phyloP scores from a whole-genome alignment of 345 rosid genomes.

The Laguncularia racemosa region DNA sequence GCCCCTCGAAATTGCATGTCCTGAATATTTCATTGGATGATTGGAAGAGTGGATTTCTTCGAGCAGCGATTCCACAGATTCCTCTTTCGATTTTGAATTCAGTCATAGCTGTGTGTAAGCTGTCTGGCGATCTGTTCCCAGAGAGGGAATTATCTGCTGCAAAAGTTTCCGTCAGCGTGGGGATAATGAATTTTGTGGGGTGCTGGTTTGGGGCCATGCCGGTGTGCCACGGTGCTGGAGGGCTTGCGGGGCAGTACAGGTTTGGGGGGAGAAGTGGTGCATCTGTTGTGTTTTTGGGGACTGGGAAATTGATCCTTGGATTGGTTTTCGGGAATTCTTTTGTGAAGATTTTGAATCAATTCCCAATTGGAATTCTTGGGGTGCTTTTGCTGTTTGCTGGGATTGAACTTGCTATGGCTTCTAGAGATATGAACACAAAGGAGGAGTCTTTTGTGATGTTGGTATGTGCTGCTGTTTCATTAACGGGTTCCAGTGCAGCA shows the following conservation, averaged over 20 bases:
- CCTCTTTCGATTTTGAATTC: constrained; percentile 72
- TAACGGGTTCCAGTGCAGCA: constrained; percentile 90
- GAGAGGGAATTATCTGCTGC: constrained; percentile 60
- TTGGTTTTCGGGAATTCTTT: constrained; percentile 77
- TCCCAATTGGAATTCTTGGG: constrained; percentile 85
- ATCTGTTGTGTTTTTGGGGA: constrained; percentile 61
- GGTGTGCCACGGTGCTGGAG: constrained; percentile 88
- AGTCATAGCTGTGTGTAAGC: constrained; percentile 75
- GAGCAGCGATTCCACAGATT: constrained; percentile 87
- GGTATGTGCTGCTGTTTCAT: constrained; percentile 77
- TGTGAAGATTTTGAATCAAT: constrained; percentile 60
- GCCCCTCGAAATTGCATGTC: constrained; percentile 54
- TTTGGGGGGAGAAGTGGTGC: constrained; percentile 77
- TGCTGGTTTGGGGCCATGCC: constrained; percentile 99
- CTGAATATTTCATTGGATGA: constrained; percentile 68
- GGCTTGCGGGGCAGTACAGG: constrained; percentile 82
- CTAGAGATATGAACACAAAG: constrained; percentile 68
- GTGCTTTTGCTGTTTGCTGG: constrained; percentile 82
- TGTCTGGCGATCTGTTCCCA: constrained; percentile 70
- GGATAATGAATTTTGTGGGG: constrained; percentile 69
- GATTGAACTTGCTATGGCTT: constrained; percentile 77
- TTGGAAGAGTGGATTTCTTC: constrained; percentile 74
- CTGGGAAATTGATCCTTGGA: constrained; percentile 60
- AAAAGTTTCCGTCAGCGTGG: constrained; percentile 65
- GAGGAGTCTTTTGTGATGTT: constrained; percentile 73